Evolutionary conservation across 305 asterid species (phyloP).

Genomic region (Nicotiana rustica): DNA sequence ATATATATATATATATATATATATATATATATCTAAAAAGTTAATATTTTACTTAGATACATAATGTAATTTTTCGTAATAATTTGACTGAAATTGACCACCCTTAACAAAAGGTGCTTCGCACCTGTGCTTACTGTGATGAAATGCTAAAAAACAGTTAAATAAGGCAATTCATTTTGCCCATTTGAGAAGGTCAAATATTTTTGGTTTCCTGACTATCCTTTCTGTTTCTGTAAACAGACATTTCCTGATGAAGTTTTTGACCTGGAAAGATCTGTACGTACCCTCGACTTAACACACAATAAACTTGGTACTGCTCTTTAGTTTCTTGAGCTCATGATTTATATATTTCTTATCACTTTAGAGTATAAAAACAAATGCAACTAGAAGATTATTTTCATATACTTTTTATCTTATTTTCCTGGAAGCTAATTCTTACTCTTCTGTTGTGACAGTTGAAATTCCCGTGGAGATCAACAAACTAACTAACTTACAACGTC

Average conservation of each 20-base stretch:
- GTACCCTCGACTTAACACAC: slow-evolving; percentile 86
- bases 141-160: neutral
- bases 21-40: no score
- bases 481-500: slow-evolving; percentile 85
- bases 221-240: slow-evolving; percentile 46
- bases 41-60: no score
- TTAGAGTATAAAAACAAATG: neutral
- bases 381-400: neutral
- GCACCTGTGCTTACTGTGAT: neutral
- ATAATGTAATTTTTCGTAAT: no score
- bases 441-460: slow-evolving; percentile 65
- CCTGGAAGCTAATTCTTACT: slow-evolving; percentile 36
- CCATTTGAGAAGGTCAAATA: slow-evolving; percentile 10
- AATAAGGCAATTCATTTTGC: neutral
- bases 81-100: no score
- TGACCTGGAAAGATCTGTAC: slow-evolving; percentile 81
- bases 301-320: slow-evolving; percentile 72
- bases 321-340: slow-evolving; percentile 33
- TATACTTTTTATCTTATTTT: slow-evolving; percentile 28
- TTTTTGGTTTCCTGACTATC: slow-evolving; percentile 30
- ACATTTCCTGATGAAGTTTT: slow-evolving; percentile 90
- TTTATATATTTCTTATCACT: neutral
- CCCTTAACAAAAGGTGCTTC: no score
- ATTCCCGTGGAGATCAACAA: slow-evolving; percentile 82
- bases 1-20: no score